A percentile compares a stretch with the other conserved stretches of the same genome.
These are phyloP conservation scores for Solanum peruvianum DNA, from an alignment of 257 asterid species.

Conservation along the genomic window DNA sequence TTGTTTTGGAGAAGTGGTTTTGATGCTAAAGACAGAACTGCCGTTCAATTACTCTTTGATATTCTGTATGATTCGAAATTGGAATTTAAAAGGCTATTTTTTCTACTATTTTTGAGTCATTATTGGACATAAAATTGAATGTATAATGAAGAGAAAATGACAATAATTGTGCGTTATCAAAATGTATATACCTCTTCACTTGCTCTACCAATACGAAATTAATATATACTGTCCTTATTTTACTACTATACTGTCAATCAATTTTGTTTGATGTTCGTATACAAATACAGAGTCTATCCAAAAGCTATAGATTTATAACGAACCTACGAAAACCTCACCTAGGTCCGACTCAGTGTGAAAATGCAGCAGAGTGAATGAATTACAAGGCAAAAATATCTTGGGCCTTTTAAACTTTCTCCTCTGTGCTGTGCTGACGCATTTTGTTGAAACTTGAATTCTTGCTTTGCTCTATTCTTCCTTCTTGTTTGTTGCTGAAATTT, in stretches of 20 bases:
- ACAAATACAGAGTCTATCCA: no score
- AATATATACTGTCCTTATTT: neutral
- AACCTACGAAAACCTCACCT: neutral
- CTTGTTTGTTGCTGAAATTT: neutral
- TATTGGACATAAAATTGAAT: neutral
- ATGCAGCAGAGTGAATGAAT: neutral
- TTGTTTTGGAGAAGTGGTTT: neutral
- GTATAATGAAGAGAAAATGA: neutral
- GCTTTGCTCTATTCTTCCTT: neutral
- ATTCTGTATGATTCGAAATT: neutral
- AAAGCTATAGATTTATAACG: accelerated
- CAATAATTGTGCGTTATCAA: neutral
- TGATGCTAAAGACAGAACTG: slow-evolving; percentile 7
- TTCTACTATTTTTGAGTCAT: neutral
- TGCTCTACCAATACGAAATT: neutral
- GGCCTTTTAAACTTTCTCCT: neutral
- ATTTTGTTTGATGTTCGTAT: no score
- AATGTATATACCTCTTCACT: neutral
- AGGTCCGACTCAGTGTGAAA: neutral
- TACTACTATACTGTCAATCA: no score
- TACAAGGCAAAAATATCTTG: neutral
- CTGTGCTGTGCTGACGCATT: neutral
- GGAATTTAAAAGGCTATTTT: neutral
- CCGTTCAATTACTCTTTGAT: neutral
- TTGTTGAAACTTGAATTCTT: neutral